Conservation (phyloP, 768 basidiomycete genomes). For the Leccinum ochraceum region DNA sequence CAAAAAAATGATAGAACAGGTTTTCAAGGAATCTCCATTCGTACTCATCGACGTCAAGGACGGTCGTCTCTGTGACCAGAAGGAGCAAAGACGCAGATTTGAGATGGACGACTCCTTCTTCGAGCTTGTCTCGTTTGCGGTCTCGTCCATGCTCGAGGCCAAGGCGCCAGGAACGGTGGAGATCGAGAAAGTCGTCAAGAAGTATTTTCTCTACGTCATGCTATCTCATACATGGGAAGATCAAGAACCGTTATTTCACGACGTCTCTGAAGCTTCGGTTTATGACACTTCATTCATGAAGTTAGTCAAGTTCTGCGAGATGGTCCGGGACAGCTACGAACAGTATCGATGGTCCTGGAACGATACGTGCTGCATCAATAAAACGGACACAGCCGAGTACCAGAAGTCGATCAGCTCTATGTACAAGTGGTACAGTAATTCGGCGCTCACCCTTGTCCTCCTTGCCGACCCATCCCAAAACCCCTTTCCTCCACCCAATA, state of each 20-base stretch:
- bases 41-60: slow-evolving; percentile 12
- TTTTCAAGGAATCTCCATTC: slow-evolving; percentile 5
- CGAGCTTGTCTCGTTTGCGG: not conserved
- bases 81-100: not conserved
- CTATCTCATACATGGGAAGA: not conserved
- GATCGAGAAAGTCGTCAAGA: not conserved
- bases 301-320: slow-evolving; percentile 10
- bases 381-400: not conserved
- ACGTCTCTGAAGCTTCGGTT: not conserved
- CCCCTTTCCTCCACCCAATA: no score
- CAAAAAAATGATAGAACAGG: not conserved
- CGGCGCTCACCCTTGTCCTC: slow-evolving; percentile 15
- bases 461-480: no score
- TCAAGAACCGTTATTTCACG: not conserved
- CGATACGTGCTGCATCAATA: slow-evolving; percentile 16
- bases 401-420: not conserved
- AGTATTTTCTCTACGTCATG: not conserved
- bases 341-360: slow-evolving; percentile 10
- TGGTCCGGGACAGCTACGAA: slow-evolving; percentile 3
- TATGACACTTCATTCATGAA: slow-evolving; percentile 7
- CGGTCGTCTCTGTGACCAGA: slow-evolving; percentile 1
- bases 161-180: not conserved
- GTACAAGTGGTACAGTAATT: not conserved
- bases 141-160: not conserved
- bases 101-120: not conserved